Conservation (phyloP, 306 rosid genomes). For the Pachyrhizus erosus region DNA sequence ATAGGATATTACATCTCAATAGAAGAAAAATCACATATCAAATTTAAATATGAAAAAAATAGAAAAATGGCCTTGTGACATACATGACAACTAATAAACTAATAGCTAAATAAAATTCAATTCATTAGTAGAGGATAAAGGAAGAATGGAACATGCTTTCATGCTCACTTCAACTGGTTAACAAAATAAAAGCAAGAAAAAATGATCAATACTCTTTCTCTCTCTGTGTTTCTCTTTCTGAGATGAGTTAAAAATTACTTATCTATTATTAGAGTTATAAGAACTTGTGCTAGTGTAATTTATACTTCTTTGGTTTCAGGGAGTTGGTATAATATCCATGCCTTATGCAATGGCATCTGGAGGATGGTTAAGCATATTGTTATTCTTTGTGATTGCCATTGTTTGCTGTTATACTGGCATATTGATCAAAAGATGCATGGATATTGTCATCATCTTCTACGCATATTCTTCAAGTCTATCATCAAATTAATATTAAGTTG, state of each 20-base stretch:
- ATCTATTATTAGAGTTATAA: too few species aligned
- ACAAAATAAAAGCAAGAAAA: not conserved
- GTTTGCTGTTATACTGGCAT: conserved; percentile 70
- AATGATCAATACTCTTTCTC: too few species aligned
- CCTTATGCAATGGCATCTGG: conserved; percentile 81
- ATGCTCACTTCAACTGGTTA: not conserved
- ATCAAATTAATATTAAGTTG: too few species aligned
- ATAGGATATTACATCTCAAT: too few species aligned
- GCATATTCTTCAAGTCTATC: too few species aligned
- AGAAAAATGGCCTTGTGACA: too few species aligned
- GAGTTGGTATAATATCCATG: conserved; percentile 76
- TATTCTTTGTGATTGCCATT: conserved; percentile 59
- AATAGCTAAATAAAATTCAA: not conserved
- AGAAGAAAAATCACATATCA: too few species aligned
- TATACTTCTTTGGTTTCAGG: conserved; percentile 55
- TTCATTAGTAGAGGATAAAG: not conserved
- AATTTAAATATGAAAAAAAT: too few species aligned
- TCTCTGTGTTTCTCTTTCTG: too few species aligned
- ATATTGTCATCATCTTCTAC: too few species aligned
- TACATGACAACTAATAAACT: not conserved
- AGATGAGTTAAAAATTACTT: too few species aligned
- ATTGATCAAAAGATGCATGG: conserved; percentile 81
- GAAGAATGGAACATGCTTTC: not conserved
- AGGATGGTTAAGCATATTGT: conserved; percentile 80
- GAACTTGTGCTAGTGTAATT: not conserved